Evolutionary conservation across 129 eudicot genomes (phyloP), one percentile per base, ranked within the genome.

Genomic region (Saposhnikovia divaricata): DNA sequence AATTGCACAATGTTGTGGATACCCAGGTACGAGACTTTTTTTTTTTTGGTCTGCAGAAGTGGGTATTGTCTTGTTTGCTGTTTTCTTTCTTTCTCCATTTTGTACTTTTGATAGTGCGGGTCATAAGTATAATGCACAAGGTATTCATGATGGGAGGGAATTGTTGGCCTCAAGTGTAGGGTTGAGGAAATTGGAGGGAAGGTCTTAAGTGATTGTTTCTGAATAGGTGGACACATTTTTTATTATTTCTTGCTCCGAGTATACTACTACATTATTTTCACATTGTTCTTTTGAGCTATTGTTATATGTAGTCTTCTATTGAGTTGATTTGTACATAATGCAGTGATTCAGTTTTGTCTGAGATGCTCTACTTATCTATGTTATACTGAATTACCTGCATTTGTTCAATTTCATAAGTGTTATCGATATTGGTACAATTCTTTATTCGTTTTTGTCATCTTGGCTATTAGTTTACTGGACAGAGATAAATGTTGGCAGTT

Each of bases 1-100:
- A 90, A 89, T 78, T 95, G 79, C 88, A 95, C 82, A 95, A 95
- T 80, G 99, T 92, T 55, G 89, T 92, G 83, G 99, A 96, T 85
- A 92, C 98, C 70, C 99, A 95, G 96, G 99, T 90, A 77, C 71
- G 83, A 21, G 81, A 68, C 40, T 31, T 12, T 25, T 65, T 12
- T 25, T 65, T 10, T 68, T 28, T 27, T 25, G 21, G 2, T 28
- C 0, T 68, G 6, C 73, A 31, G 72, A 66, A 34, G 42, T 68
- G 74, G 21, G 74, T 69, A 16, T 6, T 72, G 76, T 72, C 50
- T 23, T 72, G 28, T 18, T 40, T 40, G 18, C 25, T 42, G 34
- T 72, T 7, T 72, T 72, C 47, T 18, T 71, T 37, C 11, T 39
- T 71, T 71, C 27, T 4, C 18, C 8, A 21, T 18, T 61, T 28